Conservation (phyloP, 2,329 filamentous ascomycete genomes). For the Paracoccidioides brasiliensis region DNA sequence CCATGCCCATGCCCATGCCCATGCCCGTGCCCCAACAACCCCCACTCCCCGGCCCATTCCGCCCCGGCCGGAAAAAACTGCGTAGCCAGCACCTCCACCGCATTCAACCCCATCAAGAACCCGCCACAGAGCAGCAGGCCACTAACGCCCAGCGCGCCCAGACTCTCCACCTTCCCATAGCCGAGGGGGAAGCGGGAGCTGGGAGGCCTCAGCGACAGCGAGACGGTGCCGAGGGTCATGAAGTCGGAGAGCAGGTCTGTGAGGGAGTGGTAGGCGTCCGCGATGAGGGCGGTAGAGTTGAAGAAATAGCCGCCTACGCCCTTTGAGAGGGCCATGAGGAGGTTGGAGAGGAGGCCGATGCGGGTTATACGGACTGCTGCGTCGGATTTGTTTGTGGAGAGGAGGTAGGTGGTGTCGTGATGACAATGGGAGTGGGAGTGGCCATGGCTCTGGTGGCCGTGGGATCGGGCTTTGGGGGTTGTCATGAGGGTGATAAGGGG, state of each 20-base stretch:
- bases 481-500: slow-evolving; percentile 21
- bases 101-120: slow-evolving; percentile 79
- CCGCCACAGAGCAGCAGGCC: slow-evolving; percentile 81
- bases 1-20: slow-evolving; percentile 46
- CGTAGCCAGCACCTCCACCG: slow-evolving; percentile 54
- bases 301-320: slow-evolving; percentile 86
- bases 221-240: slow-evolving; percentile 85
- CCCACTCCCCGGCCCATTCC: slow-evolving; percentile 31
- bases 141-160: slow-evolving; percentile 87
- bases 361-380: slow-evolving; percentile 88
- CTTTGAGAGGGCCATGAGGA: slow-evolving; percentile 89
- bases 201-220: slow-evolving; percentile 78
- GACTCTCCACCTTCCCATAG: slow-evolving; percentile 94
- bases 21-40: slow-evolving; percentile 43
- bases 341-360: slow-evolving; percentile 76
- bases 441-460: slow-evolving; percentile 28
- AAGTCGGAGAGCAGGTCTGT: slow-evolving; percentile 93
- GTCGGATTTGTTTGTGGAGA: slow-evolving; percentile 73
- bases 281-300: slow-evolving; percentile 84
- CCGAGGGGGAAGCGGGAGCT: slow-evolving; percentile 74
- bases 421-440: slow-evolving; percentile 62
- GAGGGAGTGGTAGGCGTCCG: slow-evolving; percentile 89
- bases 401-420: slow-evolving; percentile 74
- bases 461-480: slow-evolving; percentile 35
- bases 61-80: slow-evolving; percentile 59